These are phyloP conservation scores for Lipomyces mesembrius DNA, from an alignment of 805 yeast genomes.

Conservation along the genomic window DNA sequence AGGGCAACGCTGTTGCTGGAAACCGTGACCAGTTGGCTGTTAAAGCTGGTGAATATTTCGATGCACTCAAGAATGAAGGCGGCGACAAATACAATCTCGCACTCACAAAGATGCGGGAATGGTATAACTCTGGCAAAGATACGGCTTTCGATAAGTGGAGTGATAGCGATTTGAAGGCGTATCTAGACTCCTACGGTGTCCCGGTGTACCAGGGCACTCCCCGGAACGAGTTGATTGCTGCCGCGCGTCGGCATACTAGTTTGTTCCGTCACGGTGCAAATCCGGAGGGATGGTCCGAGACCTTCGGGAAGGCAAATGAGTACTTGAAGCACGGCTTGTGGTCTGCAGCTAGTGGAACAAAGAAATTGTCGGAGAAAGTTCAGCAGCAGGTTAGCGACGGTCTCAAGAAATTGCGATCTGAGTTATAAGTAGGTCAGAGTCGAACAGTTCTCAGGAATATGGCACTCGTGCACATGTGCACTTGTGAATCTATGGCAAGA, in stretches of 20 bases:
- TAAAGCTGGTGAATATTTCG: conserved; percentile 54
- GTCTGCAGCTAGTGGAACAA: conserved; percentile 23
- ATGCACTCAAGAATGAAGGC: conserved; percentile 53
- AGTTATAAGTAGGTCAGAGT: not conserved
- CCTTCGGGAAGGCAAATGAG: conserved; percentile 21
- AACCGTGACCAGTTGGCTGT: conserved; percentile 54
- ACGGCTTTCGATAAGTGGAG: conserved; percentile 59
- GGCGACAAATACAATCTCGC: conserved; percentile 47
- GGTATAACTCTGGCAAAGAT: conserved; percentile 49
- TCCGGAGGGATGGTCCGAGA: conserved; percentile 24
- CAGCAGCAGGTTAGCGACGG: conserved; percentile 16
- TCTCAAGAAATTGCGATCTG: conserved; percentile 16
- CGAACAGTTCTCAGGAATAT: not conserved
- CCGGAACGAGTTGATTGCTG: conserved; percentile 38
- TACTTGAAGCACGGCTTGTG: conserved; percentile 17
- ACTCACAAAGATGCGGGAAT: conserved; percentile 48
- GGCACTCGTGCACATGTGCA: not conserved
- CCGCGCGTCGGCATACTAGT: conserved; percentile 30
- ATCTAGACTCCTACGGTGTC: conserved; percentile 56
- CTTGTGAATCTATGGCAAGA: not conserved
- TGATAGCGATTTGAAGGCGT: conserved; percentile 57
- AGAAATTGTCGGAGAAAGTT: conserved; percentile 19
- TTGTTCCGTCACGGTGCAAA: conserved; percentile 32
- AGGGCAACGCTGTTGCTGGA: conserved; percentile 50
- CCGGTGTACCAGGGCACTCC: conserved; percentile 33